phyloP scores from a whole-genome alignment of 2,329 filamentous ascomycete species.

The Calonectria henricotiae region DNA sequence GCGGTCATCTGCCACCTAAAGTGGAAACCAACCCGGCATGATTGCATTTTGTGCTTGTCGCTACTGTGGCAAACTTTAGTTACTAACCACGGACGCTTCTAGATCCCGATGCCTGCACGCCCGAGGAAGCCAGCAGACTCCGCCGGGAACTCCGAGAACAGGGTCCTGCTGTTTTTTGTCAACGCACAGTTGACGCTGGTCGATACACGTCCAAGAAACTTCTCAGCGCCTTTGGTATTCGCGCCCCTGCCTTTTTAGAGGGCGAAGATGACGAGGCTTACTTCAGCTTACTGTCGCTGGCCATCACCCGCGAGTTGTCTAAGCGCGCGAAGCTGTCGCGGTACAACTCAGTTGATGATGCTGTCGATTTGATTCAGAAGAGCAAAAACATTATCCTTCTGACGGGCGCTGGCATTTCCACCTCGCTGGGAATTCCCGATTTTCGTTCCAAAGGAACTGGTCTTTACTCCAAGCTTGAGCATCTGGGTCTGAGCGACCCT shows the following conservation, averaged over 20 bases:
- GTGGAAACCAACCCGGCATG: constrained; percentile 11
- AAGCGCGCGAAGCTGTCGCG: constrained; percentile 85
- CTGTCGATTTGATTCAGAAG: constrained; percentile 81
- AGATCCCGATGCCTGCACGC: constrained; percentile 73
- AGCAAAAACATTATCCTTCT: constrained; percentile 92
- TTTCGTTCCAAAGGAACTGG: constrained; percentile 95
- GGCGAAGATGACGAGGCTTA: constrained; percentile 79
- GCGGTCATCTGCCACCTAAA: background rate
- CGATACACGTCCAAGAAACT: constrained; percentile 85
- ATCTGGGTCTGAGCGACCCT: constrained; percentile 85
- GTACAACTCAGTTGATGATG: constrained; percentile 92
- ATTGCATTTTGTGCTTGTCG: constrained; percentile 14
- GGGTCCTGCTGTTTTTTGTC: constrained; percentile 85
- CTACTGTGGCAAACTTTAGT: constrained; percentile 29
- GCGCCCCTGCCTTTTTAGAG: constrained; percentile 81
- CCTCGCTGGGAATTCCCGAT: constrained; percentile 95
- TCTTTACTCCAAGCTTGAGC: constrained; percentile 87
- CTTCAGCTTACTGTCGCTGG: constrained; percentile 82
- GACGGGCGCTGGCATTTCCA: constrained; percentile 96
- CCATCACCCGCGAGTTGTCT: constrained; percentile 84
- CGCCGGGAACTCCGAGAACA: constrained; percentile 81
- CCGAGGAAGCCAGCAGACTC: constrained; percentile 79
- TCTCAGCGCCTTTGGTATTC: constrained; percentile 87
- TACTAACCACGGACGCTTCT: constrained; percentile 29
- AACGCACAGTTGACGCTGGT: constrained; percentile 79